phyloP scores from a whole-genome alignment of 2,329 filamentous ascomycete genomes.

The Cladosporium sp. region DNA sequence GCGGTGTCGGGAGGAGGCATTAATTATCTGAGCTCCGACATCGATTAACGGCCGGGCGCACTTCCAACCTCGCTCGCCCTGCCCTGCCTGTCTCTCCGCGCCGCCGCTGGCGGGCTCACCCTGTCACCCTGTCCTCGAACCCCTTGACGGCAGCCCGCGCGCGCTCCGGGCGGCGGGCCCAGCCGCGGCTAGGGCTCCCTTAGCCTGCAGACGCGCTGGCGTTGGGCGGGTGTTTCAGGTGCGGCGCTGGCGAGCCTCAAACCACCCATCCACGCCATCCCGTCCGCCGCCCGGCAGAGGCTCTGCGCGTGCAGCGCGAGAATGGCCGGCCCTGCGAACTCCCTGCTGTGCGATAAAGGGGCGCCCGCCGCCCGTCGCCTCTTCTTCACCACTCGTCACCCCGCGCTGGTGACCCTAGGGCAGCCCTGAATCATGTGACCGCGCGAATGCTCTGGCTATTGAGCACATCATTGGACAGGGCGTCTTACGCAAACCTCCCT shows the following conservation, averaged over 20 bases:
- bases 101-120: background rate
- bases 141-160: background rate
- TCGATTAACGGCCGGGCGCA: background rate
- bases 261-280: too few species aligned
- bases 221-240: background rate
- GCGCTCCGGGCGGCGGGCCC: too few species aligned
- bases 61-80: background rate
- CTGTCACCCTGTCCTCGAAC: background rate
- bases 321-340: background rate
- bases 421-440: too few species aligned
- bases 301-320: background rate
- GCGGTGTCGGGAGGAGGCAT: conserved; percentile 7
- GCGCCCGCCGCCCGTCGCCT: background rate
- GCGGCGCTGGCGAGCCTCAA: background rate
- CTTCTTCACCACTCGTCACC: too few species aligned
- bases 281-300: background rate
- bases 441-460: too few species aligned
- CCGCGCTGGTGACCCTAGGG: too few species aligned
- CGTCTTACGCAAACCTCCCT: too few species aligned
- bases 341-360: background rate
- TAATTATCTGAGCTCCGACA: conserved; percentile 8
- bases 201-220: background rate
- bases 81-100: background rate
- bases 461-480: too few species aligned
- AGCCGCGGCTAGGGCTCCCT: background rate